phyloP scores from a whole-genome alignment of 148 eudicot genomes.

The Nepenthes mirabilis region DNA sequence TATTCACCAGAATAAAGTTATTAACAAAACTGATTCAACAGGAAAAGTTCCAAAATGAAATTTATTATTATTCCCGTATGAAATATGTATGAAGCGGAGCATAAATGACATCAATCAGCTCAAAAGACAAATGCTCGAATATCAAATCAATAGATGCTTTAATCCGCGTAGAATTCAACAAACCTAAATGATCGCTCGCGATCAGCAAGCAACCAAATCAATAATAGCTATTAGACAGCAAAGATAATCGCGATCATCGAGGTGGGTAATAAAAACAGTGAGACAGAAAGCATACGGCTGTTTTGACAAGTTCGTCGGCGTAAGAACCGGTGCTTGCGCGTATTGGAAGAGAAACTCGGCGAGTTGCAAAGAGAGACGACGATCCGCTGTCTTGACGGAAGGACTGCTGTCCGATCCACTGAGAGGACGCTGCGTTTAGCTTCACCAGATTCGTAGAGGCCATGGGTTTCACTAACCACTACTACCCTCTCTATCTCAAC shows the following conservation, averaged over 20 bases:
- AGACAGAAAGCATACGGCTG: slow-evolving; percentile 5
- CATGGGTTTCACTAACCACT: slow-evolving; percentile 11
- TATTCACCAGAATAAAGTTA: too few species aligned
- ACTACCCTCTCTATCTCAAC: too few species aligned
- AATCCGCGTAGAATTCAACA: too few species aligned
- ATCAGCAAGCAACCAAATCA: background rate
- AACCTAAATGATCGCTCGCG: too few species aligned
- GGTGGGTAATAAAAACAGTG: background rate
- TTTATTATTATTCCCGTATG: too few species aligned
- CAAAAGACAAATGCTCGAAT: too few species aligned
- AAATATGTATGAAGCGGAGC: too few species aligned
- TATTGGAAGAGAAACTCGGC: slow-evolving; percentile 33
- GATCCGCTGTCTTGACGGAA: slow-evolving; percentile 13
- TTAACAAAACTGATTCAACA: too few species aligned
- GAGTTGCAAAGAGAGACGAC: slow-evolving; percentile 15
- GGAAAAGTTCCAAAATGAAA: too few species aligned
- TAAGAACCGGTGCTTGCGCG: slow-evolving; percentile 51
- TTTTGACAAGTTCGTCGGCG: slow-evolving; percentile 17
- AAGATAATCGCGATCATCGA: background rate
- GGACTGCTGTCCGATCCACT: slow-evolving; percentile 28
- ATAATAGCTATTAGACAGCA: background rate
- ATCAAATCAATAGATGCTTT: too few species aligned
- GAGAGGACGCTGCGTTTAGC: slow-evolving; percentile 44
- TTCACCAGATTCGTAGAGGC: slow-evolving; percentile 47
- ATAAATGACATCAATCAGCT: too few species aligned